Evolutionary conservation across 2,329 filamentous ascomycete genomes (phyloP), one percentile per base, ranked within the genome.

Genomic region (Fusarium sp.): DNA sequence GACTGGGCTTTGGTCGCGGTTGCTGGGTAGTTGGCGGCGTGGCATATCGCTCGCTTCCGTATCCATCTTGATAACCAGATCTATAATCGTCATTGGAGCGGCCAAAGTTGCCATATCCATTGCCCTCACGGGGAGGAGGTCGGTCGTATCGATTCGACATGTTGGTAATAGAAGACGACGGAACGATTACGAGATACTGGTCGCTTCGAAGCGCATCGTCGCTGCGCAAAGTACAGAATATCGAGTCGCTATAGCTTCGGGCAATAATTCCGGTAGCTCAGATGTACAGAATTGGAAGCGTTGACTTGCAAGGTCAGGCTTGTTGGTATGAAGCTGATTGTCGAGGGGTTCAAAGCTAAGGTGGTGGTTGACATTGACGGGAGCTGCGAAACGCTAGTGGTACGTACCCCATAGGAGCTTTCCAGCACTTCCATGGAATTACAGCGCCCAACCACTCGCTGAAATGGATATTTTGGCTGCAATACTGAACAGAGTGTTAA

Each of bases 91-190:
- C 85, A 56, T 80, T 79, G 52, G 74, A 56, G 42, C 74, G 63
- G 70, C 81, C 78, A 72, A 84, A 71, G 66, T 81, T 83, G 51
- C 84, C 85, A 71, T 85, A 85, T 58, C 82, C 80, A 61, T 81
- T 81, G 63, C 81, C 82, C 69, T 78, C 75, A 49, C 75, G 79
- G 65, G 74, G 73, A 60, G 84, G 77, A 60, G 84, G 77, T 65
- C 75, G 79, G 74, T 82, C 84, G 78, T 85, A 86, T 74, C 85
- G 82, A 77, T 83, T 83, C 72, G 85, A 80, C 86, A 88, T 88
- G 77, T 61, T 80, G 73, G 56, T 48, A 58, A 18, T 48, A 58
- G 51, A n/a, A 58, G 47, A 69, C 57, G 56, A 45, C 55, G 46
- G 49, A 41, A 56, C 55, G 53, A 63, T 76, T 54, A 75, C 55